Percentiles rank a stretch among this genome's conserved stretches.
These are phyloP conservation scores for Quercus cerris DNA, from an alignment of 306 rosid species.

Conservation along the genomic window DNA sequence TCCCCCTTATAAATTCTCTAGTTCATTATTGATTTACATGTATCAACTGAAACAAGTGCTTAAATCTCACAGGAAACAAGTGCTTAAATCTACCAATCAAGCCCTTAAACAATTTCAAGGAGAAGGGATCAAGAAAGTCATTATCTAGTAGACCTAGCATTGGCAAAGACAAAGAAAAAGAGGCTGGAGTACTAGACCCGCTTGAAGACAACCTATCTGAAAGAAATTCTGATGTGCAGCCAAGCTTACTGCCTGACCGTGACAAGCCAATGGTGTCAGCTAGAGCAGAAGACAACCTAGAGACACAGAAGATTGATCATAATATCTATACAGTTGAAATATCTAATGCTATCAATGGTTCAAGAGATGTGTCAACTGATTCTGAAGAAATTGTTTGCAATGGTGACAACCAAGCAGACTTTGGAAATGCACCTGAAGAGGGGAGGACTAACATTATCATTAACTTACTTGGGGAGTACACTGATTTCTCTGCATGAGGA, in stretches of 20 bases:
- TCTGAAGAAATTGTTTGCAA: constrained; percentile 51
- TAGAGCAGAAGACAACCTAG: constrained; percentile 62
- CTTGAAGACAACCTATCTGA: constrained; percentile 45
- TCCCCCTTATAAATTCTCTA: background rate
- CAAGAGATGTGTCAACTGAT: constrained; percentile 58
- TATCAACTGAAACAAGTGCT: constrained; percentile 21
- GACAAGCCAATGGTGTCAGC: constrained; percentile 35
- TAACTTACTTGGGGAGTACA: constrained; percentile 34
- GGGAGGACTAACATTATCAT: constrained; percentile 39
- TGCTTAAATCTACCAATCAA: constrained; percentile 77
- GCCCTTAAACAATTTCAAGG: constrained; percentile 55
- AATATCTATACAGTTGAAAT: constrained; percentile 48
- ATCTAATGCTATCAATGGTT: constrained; percentile 50
- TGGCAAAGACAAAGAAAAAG: constrained; percentile 48
- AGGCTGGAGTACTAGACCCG: constrained; percentile 26
- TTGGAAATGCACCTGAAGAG: constrained; percentile 23
- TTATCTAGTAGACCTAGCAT: constrained; percentile 30
- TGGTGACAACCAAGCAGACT: constrained; percentile 56
- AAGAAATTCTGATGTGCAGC: constrained; percentile 30
- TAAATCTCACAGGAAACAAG: constrained; percentile 67
- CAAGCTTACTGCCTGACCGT: constrained; percentile 25
- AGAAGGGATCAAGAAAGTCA: constrained; percentile 44
- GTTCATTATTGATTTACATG: constrained; percentile 16
- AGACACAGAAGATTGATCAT: constrained; percentile 75
- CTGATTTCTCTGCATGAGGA: constrained; percentile 37